Percentiles rank a stretch among this genome's conserved stretches.
phyloP scores from a whole-genome alignment of 2,329 filamentous ascomycete genomes.

The Cladosporium sp. region DNA sequence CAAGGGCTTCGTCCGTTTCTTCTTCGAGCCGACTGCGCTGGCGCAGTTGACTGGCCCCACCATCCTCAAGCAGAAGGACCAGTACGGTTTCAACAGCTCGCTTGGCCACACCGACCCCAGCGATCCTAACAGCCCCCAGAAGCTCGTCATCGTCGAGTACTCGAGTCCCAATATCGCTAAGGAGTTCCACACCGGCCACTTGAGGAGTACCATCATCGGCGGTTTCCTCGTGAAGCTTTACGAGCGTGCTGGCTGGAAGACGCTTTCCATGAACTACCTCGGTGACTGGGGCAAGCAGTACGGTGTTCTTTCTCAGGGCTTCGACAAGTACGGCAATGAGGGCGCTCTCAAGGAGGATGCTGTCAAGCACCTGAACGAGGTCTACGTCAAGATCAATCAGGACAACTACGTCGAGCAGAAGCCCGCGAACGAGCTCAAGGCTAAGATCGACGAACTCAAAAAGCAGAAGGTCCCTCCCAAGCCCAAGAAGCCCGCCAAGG shows the following conservation, averaged over 20 bases:
- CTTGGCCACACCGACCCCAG: constrained; percentile 56
- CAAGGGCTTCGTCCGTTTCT: constrained; percentile 71
- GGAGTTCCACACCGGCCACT: constrained; percentile 69
- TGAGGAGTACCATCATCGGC: constrained; percentile 71
- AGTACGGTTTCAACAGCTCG: constrained; percentile 59
- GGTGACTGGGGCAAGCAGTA: constrained; percentile 76
- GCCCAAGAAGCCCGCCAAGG: constrained; percentile 35
- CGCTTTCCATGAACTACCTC: constrained; percentile 66
- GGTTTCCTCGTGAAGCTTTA: constrained; percentile 67
- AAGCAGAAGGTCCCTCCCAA: constrained; percentile 34
- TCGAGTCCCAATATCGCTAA: constrained; percentile 83
- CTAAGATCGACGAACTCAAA: constrained; percentile 37
- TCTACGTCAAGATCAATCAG: constrained; percentile 70
- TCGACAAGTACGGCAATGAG: constrained; percentile 68
- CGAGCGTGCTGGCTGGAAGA: constrained; percentile 62
- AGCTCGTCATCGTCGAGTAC: constrained; percentile 71
- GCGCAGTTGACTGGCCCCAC: constrained; percentile 61
- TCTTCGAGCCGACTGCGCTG: constrained; percentile 66
- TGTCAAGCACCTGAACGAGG: constrained; percentile 74
- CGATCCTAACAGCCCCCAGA: constrained; percentile 55
- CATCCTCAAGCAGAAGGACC: constrained; percentile 55
- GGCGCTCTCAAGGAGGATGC: constrained; percentile 64
- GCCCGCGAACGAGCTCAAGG: constrained; percentile 47
- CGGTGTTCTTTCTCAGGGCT: constrained; percentile 65
- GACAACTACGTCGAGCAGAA: constrained; percentile 61